These are phyloP conservation scores for Ceratobasidium sp. DNA, from an alignment of 1,284 basidiomycete species.

Conservation along the genomic window DNA sequence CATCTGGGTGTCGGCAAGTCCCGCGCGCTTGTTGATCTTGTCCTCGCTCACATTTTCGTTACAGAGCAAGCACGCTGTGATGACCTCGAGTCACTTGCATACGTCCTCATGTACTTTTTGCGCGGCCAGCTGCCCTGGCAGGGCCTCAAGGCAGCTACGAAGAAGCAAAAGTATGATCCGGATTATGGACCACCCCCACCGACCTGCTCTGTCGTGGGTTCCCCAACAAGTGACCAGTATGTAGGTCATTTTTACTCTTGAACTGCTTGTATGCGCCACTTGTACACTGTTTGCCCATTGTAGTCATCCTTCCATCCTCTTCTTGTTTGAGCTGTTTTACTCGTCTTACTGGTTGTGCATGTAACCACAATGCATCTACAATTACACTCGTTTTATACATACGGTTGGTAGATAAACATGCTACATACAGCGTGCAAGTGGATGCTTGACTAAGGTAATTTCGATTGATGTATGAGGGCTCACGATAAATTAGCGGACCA, in stretches of 20 bases:
- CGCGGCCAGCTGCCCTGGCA: constrained; percentile 97
- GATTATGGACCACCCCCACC: constrained; percentile 98
- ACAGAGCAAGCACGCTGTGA: constrained; percentile 92
- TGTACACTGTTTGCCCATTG: too few species aligned
- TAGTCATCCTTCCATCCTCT: too few species aligned
- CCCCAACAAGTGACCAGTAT: constrained; percentile 98
- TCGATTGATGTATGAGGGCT: not conserved
- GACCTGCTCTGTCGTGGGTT: constrained; percentile 95
- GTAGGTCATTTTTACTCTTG: constrained; percentile 92
- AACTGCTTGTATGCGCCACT: constrained; percentile 72
- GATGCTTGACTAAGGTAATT: not conserved
- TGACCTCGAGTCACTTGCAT: constrained; percentile 95
- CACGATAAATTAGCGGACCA: not conserved
- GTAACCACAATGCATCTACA: too few species aligned
- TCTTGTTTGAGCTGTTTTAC: too few species aligned
- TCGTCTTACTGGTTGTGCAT: too few species aligned
- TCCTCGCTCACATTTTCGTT: not conserved
- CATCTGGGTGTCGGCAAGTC: too few species aligned
- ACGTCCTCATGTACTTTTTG: constrained; percentile 98
- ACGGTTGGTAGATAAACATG: too few species aligned
- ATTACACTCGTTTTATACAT: too few species aligned
- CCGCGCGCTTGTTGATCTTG: not conserved
- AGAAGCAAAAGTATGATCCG: constrained; percentile 99
- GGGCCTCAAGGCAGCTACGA: too few species aligned
- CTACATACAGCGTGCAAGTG: not conserved